Conservation (phyloP, 2,329 filamentous ascomycete genomes). For the Fusarium verticillioides region DNA sequence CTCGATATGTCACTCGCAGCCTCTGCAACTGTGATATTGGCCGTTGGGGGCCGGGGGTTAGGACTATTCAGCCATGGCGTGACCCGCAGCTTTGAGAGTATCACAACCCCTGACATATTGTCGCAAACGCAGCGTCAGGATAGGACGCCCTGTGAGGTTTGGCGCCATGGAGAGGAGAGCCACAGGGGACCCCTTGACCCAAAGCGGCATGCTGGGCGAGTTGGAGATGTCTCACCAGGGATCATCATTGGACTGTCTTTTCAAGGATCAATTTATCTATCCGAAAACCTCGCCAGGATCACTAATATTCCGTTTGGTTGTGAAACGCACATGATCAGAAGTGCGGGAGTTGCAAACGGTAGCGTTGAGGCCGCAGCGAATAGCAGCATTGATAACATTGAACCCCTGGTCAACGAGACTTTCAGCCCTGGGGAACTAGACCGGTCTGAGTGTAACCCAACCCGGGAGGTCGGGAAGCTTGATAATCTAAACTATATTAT, state of each 20-base stretch:
- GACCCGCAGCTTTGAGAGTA: constrained; percentile 4
- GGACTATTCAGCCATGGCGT: constrained; percentile 27
- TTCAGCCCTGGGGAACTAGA: constrained; percentile 39
- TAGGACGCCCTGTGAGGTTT: constrained; percentile 20
- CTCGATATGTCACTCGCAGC: constrained; percentile 12
- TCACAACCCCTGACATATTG: constrained; percentile 14
- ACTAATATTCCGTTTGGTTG: neutral
- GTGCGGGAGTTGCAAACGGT: constrained; percentile 3
- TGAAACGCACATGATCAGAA: constrained; percentile 20
- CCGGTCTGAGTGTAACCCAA: constrained; percentile 25
- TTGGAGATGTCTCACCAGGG: constrained; percentile 1
- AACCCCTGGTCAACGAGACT: constrained; percentile 18
- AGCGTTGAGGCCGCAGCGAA: neutral
- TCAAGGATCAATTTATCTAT: neutral
- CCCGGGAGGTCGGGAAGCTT: constrained; percentile 8
- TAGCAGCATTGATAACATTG: neutral
- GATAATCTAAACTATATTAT: constrained; percentile 9
- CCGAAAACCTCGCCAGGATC: neutral
- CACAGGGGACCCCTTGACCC: constrained; percentile 3
- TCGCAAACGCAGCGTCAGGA: neutral
- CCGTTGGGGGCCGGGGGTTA: neutral
- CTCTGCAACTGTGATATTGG: constrained; percentile 9
- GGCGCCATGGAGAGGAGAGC: constrained; percentile 8
- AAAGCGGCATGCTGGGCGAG: constrained; percentile 31
- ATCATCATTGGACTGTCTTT: neutral